Conservation (phyloP, 352 stramenopile genomes). For the Nothophytophthora sp. region DNA sequence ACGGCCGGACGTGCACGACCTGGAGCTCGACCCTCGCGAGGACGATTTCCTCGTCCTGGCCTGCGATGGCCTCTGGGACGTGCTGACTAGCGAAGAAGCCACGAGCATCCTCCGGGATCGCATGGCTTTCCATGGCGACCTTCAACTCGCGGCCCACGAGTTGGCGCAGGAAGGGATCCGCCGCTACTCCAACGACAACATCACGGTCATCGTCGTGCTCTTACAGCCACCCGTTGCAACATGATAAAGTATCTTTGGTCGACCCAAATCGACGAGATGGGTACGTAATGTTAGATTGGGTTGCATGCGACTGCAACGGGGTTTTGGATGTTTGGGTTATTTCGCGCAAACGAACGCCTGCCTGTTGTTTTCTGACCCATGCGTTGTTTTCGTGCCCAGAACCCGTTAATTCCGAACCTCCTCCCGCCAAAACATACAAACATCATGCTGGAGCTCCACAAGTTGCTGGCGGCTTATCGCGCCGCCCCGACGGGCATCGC, state of each 20-base stretch:
- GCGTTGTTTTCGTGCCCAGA: too few species aligned
- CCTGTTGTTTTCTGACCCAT: too few species aligned
- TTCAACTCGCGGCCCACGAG: conserved; percentile 67
- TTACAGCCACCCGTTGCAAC: conserved; percentile 13
- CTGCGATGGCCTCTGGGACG: conserved; percentile 87
- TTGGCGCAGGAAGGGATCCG: conserved; percentile 74
- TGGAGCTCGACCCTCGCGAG: conserved; percentile 33
- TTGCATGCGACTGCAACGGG: too few species aligned
- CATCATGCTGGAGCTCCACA: conserved; percentile 17
- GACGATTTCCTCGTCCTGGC: conserved; percentile 78
- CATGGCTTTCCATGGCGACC: conserved; percentile 46
- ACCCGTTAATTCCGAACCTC: too few species aligned
- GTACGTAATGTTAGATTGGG: too few species aligned
- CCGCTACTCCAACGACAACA: conserved; percentile 81
- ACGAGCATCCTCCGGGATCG: conserved; percentile 52
- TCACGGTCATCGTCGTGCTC: conserved; percentile 57
- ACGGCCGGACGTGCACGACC: conserved; percentile 44
- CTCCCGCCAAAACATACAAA: too few species aligned
- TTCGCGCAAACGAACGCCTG: too few species aligned
- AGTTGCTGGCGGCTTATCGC: neutral
- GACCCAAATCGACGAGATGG: too few species aligned
- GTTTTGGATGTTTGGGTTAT: too few species aligned
- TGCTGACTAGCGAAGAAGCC: conserved; percentile 70
- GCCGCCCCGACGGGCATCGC: conserved; percentile 11
- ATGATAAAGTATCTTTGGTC: too few species aligned